Evolutionary conservation across 805 yeast species (phyloP).

Genomic region (Gaillardinia entomophila): DNA sequence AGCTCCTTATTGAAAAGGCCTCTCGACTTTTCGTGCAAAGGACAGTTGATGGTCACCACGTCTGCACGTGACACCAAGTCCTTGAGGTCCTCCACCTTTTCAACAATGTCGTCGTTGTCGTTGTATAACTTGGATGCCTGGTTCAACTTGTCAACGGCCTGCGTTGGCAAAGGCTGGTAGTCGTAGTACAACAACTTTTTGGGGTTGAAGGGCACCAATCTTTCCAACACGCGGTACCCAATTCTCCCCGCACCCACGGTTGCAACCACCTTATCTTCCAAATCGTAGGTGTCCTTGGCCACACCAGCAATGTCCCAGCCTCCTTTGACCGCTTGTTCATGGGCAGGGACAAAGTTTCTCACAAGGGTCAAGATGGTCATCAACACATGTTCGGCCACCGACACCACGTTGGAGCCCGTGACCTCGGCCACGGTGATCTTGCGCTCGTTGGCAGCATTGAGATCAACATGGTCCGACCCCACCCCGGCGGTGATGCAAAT

Average conservation of each 20-base stretch:
- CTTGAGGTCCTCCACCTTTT: constrained; percentile 54
- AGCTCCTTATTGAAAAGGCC: constrained; percentile 65
- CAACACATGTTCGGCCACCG: constrained; percentile 77
- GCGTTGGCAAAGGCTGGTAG: constrained; percentile 61
- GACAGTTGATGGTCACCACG: constrained; percentile 71
- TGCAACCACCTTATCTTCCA: constrained; percentile 72
- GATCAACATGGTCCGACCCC: constrained; percentile 77
- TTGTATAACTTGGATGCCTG: constrained; percentile 30
- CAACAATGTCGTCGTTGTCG: constrained; percentile 52
- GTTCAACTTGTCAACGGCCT: constrained; percentile 36
- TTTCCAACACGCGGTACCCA: constrained; percentile 69
- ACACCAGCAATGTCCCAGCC: constrained; percentile 71
- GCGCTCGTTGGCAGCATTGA: constrained; percentile 58
- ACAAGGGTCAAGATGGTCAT: constrained; percentile 69
- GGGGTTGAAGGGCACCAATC: constrained; percentile 68
- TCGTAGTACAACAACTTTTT: constrained; percentile 70
- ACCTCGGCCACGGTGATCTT: constrained; percentile 71
- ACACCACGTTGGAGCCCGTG: constrained; percentile 74
- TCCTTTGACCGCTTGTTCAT: constrained; percentile 55
- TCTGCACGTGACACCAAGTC: constrained; percentile 66
- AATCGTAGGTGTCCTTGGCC: constrained; percentile 68
- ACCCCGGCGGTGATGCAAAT: constrained; percentile 76
- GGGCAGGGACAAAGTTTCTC: constrained; percentile 76
- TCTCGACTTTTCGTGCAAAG: constrained; percentile 63
- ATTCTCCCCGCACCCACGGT: constrained; percentile 82